A percentile compares a stretch with the other conserved stretches of the same genome.
Evolutionary conservation across 2,329 filamentous ascomycete species (phyloP).

Genomic region (Fusarium guadeloupense): DNA sequence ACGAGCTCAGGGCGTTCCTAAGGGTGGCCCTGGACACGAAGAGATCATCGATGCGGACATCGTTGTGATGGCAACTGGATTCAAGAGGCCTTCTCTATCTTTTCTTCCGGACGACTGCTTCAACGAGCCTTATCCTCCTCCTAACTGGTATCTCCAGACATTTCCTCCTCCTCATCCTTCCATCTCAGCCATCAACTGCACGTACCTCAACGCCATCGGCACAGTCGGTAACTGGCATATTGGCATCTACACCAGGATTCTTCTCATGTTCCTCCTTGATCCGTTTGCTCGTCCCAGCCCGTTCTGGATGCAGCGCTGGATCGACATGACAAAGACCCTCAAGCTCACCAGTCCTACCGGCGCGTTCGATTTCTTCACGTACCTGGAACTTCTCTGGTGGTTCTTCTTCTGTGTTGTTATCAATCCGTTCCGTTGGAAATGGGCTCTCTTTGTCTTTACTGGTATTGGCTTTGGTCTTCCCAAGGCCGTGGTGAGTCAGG

Average conservation of each 20-base stretch:
- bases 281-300: constrained; percentile 76
- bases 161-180: constrained; percentile 80
- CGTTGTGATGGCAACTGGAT: constrained; percentile 85
- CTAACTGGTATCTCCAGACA: constrained; percentile 89
- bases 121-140: constrained; percentile 75
- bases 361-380: constrained; percentile 91
- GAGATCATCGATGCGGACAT: constrained; percentile 76
- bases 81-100: constrained; percentile 74
- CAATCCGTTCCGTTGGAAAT: constrained; percentile 92
- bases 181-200: constrained; percentile 83
- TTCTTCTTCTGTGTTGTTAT: constrained; percentile 80
- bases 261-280: constrained; percentile 87
- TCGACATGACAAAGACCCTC: constrained; percentile 80
- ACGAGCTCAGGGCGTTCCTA: constrained; percentile 75
- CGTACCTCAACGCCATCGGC: constrained; percentile 84
- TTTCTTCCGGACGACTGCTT: constrained; percentile 82
- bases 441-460: constrained; percentile 84
- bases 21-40: constrained; percentile 76
- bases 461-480: constrained; percentile 76
- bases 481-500: constrained; percentile 70
- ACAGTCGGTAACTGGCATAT: constrained; percentile 85
- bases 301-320: constrained; percentile 85
- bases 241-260: constrained; percentile 85
- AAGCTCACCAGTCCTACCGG: constrained; percentile 75
- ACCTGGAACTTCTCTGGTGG: constrained; percentile 86